Evolutionary conservation across 208 protist genomes (phyloP).

Genomic region (Tritrichomonas foetus): DNA sequence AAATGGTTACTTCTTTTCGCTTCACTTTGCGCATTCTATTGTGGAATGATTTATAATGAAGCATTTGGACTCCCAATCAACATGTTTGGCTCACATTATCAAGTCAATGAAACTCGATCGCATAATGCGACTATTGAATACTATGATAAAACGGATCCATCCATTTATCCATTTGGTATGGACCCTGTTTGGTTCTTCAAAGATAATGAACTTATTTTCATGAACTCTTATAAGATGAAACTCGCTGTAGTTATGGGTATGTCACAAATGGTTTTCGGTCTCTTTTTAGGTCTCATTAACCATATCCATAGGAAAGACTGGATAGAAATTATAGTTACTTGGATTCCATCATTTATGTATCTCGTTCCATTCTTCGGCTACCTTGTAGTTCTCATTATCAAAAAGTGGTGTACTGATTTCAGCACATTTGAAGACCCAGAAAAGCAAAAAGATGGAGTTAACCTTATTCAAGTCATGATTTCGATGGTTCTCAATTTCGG

Average conservation of each 20-base stretch:
- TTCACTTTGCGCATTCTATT: slow-evolving; percentile 20
- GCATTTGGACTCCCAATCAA: slow-evolving; percentile 53
- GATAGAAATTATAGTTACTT: slow-evolving; percentile 55
- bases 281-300: slow-evolving; percentile 78
- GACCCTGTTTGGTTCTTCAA: slow-evolving; percentile 59
- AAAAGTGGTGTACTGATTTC: slow-evolving; percentile 86
- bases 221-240: slow-evolving; percentile 99
- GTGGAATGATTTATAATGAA: slow-evolving; percentile 8
- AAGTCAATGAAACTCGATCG: neutral
- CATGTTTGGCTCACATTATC: slow-evolving; percentile 50
- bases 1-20: slow-evolving; percentile 34
- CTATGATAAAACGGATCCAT: neutral
- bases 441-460: neutral
- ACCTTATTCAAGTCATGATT: slow-evolving; percentile 36
- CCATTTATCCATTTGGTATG: slow-evolving; percentile 63
- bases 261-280: slow-evolving; percentile 84
- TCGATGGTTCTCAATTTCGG: neutral
- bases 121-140: neutral
- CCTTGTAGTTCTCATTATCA: slow-evolving; percentile 86
- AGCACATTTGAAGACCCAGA: too few relatives aligned
- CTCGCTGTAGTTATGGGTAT: slow-evolving; percentile 79
- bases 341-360: slow-evolving; percentile 90
- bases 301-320: slow-evolving; percentile 51
- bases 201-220: slow-evolving; percentile 87
- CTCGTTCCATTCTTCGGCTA: slow-evolving; percentile 75